Conservation (phyloP, 176 grass and related monocot genomes). For the Thalia dealbata region DNA sequence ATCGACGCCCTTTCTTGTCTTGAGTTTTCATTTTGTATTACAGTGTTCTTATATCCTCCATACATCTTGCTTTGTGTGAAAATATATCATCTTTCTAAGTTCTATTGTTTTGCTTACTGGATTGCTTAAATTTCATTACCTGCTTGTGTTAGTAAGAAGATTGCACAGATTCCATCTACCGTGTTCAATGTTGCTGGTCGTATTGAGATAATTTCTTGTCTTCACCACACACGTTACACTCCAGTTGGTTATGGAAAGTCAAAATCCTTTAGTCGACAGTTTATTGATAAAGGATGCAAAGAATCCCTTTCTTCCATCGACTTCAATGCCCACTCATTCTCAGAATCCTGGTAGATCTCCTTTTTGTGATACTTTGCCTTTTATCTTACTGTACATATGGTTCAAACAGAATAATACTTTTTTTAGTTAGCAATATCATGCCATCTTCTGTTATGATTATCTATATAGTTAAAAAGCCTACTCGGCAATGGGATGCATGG, state of each 20-base stretch:
- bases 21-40: background rate
- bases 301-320: background rate
- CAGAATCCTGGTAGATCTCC: slow-evolving; percentile 14
- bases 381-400: background rate
- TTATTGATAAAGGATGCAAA: slow-evolving; percentile 10
- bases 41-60: background rate
- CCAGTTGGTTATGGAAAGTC: slow-evolving; percentile 1
- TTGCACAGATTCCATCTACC: background rate
- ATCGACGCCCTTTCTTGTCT: no score
- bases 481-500: slow-evolving; percentile 93
- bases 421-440: background rate
- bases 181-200: background rate
- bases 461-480: slow-evolving; percentile 46
- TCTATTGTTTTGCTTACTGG: background rate
- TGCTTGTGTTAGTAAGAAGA: background rate
- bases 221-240: background rate
- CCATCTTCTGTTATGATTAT: background rate
- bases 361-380: background rate
- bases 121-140: background rate
- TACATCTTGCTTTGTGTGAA: background rate
- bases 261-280: slow-evolving; percentile 2
- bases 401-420: background rate
- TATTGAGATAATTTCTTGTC: background rate
- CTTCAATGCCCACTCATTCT: background rate
- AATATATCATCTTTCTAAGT: background rate